These are phyloP conservation scores for Xylaria castorea DNA, from an alignment of 495 filamentous ascomycete species.

Conservation along the genomic window DNA sequence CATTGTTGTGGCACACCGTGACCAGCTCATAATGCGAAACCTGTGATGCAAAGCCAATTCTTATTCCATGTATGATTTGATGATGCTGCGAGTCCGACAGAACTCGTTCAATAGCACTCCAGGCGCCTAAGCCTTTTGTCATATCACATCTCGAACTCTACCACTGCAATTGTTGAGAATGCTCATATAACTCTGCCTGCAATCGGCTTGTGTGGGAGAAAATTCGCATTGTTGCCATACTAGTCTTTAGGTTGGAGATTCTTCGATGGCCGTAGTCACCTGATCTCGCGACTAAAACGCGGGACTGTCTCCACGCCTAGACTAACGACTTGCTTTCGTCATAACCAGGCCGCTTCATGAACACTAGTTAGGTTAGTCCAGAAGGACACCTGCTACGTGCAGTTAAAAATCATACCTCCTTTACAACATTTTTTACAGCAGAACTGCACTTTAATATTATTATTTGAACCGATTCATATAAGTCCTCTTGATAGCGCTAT, in stretches of 20 bases:
- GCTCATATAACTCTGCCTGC: background rate
- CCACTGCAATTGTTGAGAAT: background rate
- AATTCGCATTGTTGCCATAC: background rate
- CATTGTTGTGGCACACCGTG: conserved; percentile 26
- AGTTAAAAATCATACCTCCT: background rate
- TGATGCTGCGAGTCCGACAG: background rate
- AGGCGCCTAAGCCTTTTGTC: background rate
- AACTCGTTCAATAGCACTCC: background rate
- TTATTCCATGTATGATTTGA: background rate
- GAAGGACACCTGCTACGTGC: background rate
- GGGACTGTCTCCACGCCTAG: background rate
- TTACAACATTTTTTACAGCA: background rate
- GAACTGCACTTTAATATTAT: background rate
- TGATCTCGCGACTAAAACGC: conserved; percentile 23
- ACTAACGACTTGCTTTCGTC: conserved; percentile 13
- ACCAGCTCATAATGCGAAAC: conserved; percentile 23
- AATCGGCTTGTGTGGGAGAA: background rate
- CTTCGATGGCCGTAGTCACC: conserved; percentile 5
- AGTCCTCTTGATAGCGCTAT: background rate
- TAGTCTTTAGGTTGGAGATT: conserved; percentile 9
- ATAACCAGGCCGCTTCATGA: background rate
- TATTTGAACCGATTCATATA: background rate
- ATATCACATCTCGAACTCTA: background rate
- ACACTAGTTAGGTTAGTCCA: background rate
- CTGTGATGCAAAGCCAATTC: conserved; percentile 9